phyloP scores from a whole-genome alignment of 345 rosid genomes.

The Eucalyptus virginea region DNA sequence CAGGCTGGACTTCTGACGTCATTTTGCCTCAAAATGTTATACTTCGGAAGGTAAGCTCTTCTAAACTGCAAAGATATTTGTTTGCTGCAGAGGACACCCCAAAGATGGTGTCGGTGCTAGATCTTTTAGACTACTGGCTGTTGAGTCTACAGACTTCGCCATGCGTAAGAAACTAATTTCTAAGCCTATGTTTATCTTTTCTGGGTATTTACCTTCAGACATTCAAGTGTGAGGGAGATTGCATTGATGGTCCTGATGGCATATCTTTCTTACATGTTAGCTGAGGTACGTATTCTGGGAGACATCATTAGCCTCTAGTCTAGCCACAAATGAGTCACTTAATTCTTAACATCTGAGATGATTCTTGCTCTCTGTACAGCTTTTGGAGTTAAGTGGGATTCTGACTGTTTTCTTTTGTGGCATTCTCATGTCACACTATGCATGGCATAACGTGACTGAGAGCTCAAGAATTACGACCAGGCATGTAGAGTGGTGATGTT shows the following conservation, averaged over 20 bases:
- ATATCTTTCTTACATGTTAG: constrained; percentile 73
- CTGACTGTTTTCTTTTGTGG: constrained; percentile 93
- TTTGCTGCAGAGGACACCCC: not conserved
- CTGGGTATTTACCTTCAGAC: constrained; percentile 25
- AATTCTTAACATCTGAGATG: not conserved
- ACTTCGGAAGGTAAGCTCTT: constrained; percentile 48
- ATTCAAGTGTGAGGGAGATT: constrained; percentile 67
- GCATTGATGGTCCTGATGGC: constrained; percentile 79
- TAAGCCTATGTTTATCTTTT: not conserved
- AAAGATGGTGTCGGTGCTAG: not conserved
- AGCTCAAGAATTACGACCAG: constrained; percentile 75
- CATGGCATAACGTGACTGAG: constrained; percentile 69
- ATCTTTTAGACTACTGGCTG: not conserved
- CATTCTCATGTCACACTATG: constrained; percentile 77
- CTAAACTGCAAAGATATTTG: not conserved
- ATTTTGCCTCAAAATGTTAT: constrained; percentile 42
- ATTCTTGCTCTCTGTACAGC: constrained; percentile 27
- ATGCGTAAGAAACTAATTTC: not conserved
- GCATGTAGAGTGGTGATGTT: constrained; percentile 6
- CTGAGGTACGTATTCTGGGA: constrained; percentile 43
- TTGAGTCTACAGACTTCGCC: not conserved
- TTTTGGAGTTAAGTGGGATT: constrained; percentile 74
- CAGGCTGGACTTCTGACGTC: constrained; percentile 80
- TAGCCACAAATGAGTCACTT: not conserved
- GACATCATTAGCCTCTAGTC: not conserved